Evolutionary conservation across 805 yeast species (phyloP).

Genomic region (Kuraishia hungarica): DNA sequence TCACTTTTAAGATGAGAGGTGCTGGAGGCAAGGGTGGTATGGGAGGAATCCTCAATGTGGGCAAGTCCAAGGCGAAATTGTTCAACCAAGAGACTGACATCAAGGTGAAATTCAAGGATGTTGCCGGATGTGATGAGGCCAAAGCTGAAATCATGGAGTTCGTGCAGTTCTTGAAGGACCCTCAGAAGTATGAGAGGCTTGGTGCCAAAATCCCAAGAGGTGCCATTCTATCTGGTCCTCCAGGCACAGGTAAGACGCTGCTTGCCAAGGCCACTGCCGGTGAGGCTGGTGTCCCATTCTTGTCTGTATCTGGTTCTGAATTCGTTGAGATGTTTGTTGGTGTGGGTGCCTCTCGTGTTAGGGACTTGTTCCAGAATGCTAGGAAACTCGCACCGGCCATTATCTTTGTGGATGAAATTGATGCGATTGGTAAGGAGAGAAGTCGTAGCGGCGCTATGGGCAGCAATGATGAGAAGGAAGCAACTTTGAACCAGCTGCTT

Average conservation of each 20-base stretch:
- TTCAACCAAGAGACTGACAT: constrained; percentile 91
- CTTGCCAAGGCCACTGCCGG: constrained; percentile 99
- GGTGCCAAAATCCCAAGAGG: constrained; percentile 99
- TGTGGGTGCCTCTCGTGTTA: constrained; percentile 97
- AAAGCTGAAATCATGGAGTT: constrained; percentile 97
- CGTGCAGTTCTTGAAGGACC: constrained; percentile 86
- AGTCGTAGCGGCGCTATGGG: constrained; percentile 65
- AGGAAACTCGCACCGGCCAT: constrained; percentile 92
- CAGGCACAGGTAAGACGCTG: constrained; percentile 98
- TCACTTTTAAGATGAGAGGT: constrained; percentile 49
- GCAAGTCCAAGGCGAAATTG: constrained; percentile 83
- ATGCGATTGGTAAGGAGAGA: constrained; percentile 94
- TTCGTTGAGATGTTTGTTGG: constrained; percentile 99
- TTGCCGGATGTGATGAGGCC: constrained; percentile 96
- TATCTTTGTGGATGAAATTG: constrained; percentile 96
- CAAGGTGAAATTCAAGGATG: constrained; percentile 83
- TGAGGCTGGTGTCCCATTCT: constrained; percentile 97
- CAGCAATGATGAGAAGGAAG: constrained; percentile 95
- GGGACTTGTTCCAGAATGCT: constrained; percentile 89
- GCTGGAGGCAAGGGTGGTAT: constrained; percentile 48
- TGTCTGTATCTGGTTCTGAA: constrained; percentile 94
- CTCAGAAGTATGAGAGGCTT: constrained; percentile 78
- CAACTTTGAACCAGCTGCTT: constrained; percentile 87
- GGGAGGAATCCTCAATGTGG: constrained; percentile 76
- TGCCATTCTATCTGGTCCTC: constrained; percentile 95